Conservation (phyloP, 2,329 filamentous ascomycete species). For the Dryadomyces quercivorus region DNA sequence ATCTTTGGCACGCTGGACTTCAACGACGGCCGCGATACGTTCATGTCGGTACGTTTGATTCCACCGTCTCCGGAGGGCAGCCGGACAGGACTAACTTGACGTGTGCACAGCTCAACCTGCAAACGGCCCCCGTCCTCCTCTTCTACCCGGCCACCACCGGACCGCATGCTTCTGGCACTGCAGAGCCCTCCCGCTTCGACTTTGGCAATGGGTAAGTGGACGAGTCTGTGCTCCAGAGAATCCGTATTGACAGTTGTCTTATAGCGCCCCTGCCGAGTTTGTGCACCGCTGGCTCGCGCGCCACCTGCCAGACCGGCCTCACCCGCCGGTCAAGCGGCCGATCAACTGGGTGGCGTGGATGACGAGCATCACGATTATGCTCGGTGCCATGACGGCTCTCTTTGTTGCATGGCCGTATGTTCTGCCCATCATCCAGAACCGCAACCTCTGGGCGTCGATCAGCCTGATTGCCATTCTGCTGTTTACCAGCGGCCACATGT, state of each 20-base stretch:
- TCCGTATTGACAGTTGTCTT: conserved; percentile 20
- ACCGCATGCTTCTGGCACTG: conserved; percentile 58
- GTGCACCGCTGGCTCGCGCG: conserved; percentile 69
- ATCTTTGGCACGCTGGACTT: conserved; percentile 86
- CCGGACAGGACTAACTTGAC: too few species aligned
- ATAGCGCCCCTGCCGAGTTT: conserved; percentile 62
- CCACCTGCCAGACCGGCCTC: conserved; percentile 65
- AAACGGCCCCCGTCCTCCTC: conserved; percentile 85
- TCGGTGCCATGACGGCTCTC: conserved; percentile 57
- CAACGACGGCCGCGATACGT: conserved; percentile 66
- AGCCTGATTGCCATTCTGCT: conserved; percentile 81
- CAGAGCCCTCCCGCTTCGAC: conserved; percentile 67
- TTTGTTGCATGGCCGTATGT: conserved; percentile 68
- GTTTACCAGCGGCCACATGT: conserved; percentile 97
- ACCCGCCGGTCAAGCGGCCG: conserved; percentile 68
- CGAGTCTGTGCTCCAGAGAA: background rate
- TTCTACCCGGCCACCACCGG: conserved; percentile 79
- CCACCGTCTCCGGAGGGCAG: too few species aligned
- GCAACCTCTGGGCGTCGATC: conserved; percentile 86
- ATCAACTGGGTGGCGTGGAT: conserved; percentile 76
- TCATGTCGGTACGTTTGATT: conserved; percentile 62
- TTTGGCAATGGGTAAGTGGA: conserved; percentile 62
- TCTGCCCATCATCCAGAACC: conserved; percentile 71
- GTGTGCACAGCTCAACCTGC: conserved; percentile 60
- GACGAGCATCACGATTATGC: conserved; percentile 51